Base-by-base conservation (phyloP, 2,329 filamentous ascomycete species). In the Fusarium nygamai region DNA sequence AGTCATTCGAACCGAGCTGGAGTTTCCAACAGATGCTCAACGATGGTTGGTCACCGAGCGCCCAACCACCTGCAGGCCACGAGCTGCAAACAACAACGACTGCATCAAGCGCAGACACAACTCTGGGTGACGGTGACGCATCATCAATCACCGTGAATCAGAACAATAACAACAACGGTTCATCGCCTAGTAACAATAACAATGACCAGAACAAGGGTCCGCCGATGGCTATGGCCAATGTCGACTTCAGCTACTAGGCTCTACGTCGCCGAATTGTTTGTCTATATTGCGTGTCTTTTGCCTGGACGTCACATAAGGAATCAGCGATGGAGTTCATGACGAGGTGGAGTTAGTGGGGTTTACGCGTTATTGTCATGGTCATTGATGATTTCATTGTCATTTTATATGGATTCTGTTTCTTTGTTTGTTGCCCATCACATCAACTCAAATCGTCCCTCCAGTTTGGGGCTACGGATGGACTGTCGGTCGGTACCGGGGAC, bases 1-100 rank as follows among this genome's bases (percentile, higher is more conserved):
- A 88, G 76, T 74, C 81, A 20, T 94, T 94, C 79, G 87, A 90
- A 74, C 92, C 92, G 4, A 91, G 88, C 78, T 92, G 90, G 90
- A 92, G 90, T 78, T 92, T 92, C 83, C 90, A 92, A 78, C 89
- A 92, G 78, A 88, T 92, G 76, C 86, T 90, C 61, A 88, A 91
- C 73, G 87, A 90, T 77, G 89, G 88, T 54, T 90, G 88, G 81
- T 88, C 88, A 12, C 86, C 89, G 19, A 90, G 88, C 74, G 88
- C 84, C 17, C 83, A 88, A 36, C 87, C 86, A 17, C 84, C 86
- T 1, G 76, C 82, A 41, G 84, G 86, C 69, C 86, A 89, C 77
- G 88, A 89, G 79, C 78, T 89, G 43, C 84, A 87, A 77, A 82
- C 85, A 47, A 87, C 86, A 29, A 79, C 84, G 43, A 86, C 86